Evolutionary conservation across 257 asterid genomes (phyloP), one percentile per base, ranked within the genome.

Genomic region (Paulownia fortunei): DNA sequence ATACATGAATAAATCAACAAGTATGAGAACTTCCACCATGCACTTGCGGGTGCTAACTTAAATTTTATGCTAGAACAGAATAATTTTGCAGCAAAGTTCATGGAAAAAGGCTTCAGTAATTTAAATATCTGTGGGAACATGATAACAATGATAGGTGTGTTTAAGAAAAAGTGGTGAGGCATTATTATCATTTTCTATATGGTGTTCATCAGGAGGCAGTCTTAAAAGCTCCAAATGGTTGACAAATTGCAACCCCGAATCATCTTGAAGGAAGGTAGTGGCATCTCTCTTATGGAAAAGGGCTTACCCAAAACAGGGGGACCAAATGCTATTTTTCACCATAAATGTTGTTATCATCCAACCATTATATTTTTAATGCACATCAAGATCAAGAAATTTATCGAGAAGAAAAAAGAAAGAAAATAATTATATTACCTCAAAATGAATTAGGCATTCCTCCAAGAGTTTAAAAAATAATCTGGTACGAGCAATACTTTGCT

Each of bases 401-500:
- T 42, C 6, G 0, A 60, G 36, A 44, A 27, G 16, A 23, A 60
- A 52, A 55, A 15, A 15, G 16, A 70, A 72, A 5, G 69, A 8
- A 63, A 51, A 74, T 24, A 24, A 51, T 34, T 64, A 79, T 42
- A 54, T 78, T 86, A 96, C 99, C 99, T 96, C 98, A 85, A 96
- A 96, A 87, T 92, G 96, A 88, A 91, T 68, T 49, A 93, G 86
- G 76, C 97, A 87, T 82, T 96, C 99, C 86, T 96, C 99, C 87
- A 96, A 82, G 72, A 96, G 98, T 88, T 96, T 96, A 82, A 96
- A 93, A 86, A 96, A 96, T 80, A 96, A 86, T 89, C 99, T 89
- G 80, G 97, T 93, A 55, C 99, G 99, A 78, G 99, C 98, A 80
- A 96, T 96, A 89, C 99, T 96, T 85, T 93, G 99, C 85, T 96